These are phyloP conservation scores for Closterium sp. DNA, from an alignment of 139 green algal genomes.

Conservation along the genomic window DNA sequence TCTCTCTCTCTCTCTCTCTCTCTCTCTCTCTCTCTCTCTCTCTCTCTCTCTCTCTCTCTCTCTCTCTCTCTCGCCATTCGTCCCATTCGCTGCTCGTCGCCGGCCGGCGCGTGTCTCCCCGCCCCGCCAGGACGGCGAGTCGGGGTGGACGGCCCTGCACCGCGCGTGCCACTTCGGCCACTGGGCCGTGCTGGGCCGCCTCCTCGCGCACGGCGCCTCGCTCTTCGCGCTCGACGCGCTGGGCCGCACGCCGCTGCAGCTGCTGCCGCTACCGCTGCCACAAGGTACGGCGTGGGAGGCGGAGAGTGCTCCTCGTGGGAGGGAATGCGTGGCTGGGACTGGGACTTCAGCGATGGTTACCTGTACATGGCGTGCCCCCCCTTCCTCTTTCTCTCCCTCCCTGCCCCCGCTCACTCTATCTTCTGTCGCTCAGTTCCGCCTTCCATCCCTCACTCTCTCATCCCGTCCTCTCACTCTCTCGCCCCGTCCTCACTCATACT, in stretches of 20 bases:
- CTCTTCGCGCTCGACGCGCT: slow-evolving; percentile 45
- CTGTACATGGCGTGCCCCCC: not conserved
- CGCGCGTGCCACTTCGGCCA: slow-evolving; percentile 84
- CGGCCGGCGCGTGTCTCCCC: not conserved
- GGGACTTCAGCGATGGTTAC: not conserved
- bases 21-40: too few relatives aligned
- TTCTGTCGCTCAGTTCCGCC: too few relatives aligned
- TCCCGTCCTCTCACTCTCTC: not conserved
- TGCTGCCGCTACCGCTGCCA: slow-evolving; percentile 68
- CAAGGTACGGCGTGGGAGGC: not conserved
- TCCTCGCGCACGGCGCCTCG: slow-evolving; percentile 66
- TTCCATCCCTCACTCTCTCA: too few relatives aligned
- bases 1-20: too few relatives aligned
- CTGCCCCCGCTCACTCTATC: too few relatives aligned
- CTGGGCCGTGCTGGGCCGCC: slow-evolving; percentile 60
- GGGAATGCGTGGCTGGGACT: too few relatives aligned
- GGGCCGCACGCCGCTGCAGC: slow-evolving; percentile 75
- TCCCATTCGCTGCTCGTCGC: not conserved
- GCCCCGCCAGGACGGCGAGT: slow-evolving; percentile 49
- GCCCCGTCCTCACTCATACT: not conserved
- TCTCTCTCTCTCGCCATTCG: too few relatives aligned
- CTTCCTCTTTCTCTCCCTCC: not conserved
- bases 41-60: slow-evolving; percentile 1
- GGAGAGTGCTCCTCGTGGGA: too few relatives aligned
- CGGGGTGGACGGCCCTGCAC: slow-evolving; percentile 75